Percentiles rank a stretch among this genome's conserved stretches.
Conservation (phyloP, 371 early-diverging fungal species). For the Apophysomyces sp. region DNA sequence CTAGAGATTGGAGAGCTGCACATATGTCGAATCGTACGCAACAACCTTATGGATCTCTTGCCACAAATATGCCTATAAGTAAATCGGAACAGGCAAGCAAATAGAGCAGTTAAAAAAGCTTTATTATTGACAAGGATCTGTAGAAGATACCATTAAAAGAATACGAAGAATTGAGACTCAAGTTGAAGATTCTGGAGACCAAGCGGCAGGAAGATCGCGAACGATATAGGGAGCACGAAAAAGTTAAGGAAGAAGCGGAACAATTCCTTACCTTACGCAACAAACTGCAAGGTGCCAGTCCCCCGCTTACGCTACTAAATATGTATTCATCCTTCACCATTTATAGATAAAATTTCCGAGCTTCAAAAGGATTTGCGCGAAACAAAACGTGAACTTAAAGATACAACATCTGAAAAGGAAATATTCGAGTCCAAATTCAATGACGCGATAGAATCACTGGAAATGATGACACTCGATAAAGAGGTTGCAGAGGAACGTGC, state of each 20-base stretch:
- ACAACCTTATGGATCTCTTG: constrained; percentile 32
- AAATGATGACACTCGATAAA: constrained; percentile 86
- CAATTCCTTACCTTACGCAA: constrained; percentile 65
- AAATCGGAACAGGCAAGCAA: constrained; percentile 33
- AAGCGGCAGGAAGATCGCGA: constrained; percentile 85
- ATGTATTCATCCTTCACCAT: not conserved
- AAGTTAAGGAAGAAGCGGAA: constrained; percentile 72
- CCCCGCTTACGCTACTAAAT: not conserved
- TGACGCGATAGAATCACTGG: constrained; percentile 78
- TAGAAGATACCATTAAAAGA: constrained; percentile 66
- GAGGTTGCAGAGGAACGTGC: constrained; percentile 91
- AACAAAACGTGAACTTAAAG: constrained; percentile 57
- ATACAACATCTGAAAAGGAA: constrained; percentile 58
- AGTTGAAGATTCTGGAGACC: constrained; percentile 75
- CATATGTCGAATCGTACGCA: constrained; percentile 16
- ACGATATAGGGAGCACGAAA: constrained; percentile 69
- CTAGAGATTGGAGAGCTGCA: constrained; percentile 9
- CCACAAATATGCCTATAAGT: constrained; percentile 27
- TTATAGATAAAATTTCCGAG: constrained; percentile 60
- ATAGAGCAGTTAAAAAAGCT: not conserved
- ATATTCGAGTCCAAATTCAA: constrained; percentile 62
- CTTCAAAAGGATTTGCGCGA: constrained; percentile 76
- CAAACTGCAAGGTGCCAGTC: constrained; percentile 61
- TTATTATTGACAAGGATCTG: not conserved
- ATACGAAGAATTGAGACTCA: constrained; percentile 81